phyloP scores from a whole-genome alignment of 2,329 filamentous ascomycete genomes.

The Phaeosphaeriaceae sp. region DNA sequence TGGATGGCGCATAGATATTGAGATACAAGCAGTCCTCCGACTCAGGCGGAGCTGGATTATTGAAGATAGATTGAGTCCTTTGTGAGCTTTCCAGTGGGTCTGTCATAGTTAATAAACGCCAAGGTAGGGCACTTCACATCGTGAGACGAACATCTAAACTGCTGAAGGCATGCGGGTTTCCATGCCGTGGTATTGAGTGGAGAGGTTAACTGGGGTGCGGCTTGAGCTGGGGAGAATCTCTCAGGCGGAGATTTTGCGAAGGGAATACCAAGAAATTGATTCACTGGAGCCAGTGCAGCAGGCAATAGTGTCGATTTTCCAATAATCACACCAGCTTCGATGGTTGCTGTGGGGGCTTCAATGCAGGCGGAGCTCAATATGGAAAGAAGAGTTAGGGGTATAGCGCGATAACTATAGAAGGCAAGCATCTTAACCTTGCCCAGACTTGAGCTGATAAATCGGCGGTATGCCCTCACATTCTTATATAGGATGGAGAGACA shows the following conservation, averaged over 20 bases:
- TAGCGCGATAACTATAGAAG: too few species aligned
- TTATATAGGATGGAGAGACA: too few species aligned
- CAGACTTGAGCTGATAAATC: too few species aligned
- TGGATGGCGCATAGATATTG: slow-evolving; percentile 45
- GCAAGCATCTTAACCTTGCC: too few species aligned
- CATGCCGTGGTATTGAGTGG: slow-evolving; percentile 22
- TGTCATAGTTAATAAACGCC: slow-evolving; percentile 4
- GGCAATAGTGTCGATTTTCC: slow-evolving; percentile 35
- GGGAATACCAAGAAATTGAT: slow-evolving; percentile 41
- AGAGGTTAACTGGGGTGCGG: slow-evolving; percentile 15
- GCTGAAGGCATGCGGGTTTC: slow-evolving; percentile 33
- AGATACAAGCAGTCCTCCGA: slow-evolving; percentile 51
- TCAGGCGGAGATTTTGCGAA: slow-evolving; percentile 36
- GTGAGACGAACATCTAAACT: slow-evolving; percentile 27
- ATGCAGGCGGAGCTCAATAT: not conserved
- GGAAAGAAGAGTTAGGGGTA: too few species aligned
- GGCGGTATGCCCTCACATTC: too few species aligned
- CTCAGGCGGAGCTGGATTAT: slow-evolving; percentile 30
- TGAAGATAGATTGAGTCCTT: slow-evolving; percentile 26
- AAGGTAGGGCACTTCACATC: not conserved
- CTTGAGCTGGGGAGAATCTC: slow-evolving; percentile 30
- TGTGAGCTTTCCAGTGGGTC: slow-evolving; percentile 23
- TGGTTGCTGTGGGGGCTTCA: slow-evolving; percentile 29
- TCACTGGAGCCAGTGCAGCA: slow-evolving; percentile 23
- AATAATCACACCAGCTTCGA: slow-evolving; percentile 30